Base-by-base conservation (phyloP, 106 monocot genomes). In the Acorus gramineus region DNA sequence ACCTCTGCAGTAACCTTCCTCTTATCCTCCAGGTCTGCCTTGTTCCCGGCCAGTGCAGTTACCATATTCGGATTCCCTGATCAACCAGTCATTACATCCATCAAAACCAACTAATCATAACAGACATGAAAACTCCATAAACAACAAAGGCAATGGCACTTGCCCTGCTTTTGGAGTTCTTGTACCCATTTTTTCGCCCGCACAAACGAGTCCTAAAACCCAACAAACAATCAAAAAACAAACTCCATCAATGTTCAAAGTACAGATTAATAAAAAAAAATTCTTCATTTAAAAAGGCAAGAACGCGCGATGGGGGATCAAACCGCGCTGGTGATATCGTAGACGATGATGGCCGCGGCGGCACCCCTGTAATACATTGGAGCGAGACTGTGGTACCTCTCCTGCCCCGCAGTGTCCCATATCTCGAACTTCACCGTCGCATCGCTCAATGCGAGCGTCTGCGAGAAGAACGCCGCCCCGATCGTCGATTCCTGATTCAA, bases 311-410 rank as follows among this genome's bases (percentile, higher is more conserved):
- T 28, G 28, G 1, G 28, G 28, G 51, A 50, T 62, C 80, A 42
- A 42, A 90, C 90, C 81, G 61, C 58, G 78, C 68, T 78, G n/a
- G 95, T 85, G 70, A 95, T 90, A 63, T 95, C 95, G 57, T 90
- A 95, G 63, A 90, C 95, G 53, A 95, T 82, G 65, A 95, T 84
- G 2, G 95, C 90, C 3, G 95, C 95, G 8, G 95, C 90, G 0
- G 95, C 95, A 4, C 95, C 95, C 49, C 95, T 68, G 81, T 95
- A 95, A 77, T 94, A 94, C 94, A 94, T 90, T 65, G 94, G 94
- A 56, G 94, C 94, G 51, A 95, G 68, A 59, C 94, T 90, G 61
- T 95, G 94, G 63, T 95, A 95, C 66, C 94, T 79, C 82, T 95
- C 90, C 71, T 95, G 94, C 62, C 94, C 94, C 4, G 94, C 94